Base-by-base conservation (phyloP, 495 filamentous ascomycete genomes). In the Xylaria curta region DNA sequence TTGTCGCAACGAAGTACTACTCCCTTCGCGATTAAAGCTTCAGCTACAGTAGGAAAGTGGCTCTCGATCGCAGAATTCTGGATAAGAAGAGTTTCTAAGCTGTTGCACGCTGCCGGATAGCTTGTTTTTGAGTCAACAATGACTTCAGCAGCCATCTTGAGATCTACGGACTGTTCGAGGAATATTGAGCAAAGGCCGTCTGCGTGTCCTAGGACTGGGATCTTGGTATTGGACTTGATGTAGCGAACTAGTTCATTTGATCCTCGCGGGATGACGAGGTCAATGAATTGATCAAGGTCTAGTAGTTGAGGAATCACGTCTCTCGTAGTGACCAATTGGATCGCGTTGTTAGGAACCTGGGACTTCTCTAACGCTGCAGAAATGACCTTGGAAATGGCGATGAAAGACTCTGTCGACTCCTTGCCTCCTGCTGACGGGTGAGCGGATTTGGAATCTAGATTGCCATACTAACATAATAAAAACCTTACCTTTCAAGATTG, bases 71-170 rank as follows among this genome's bases (percentile, higher is more conserved):
- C 88, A 42, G 87, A 83, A 69, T 93, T 85, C 73, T 98, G 91
- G 33, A 98, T 90, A 15, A 99, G 88, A 0, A 99, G 83, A 1
- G 94, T 95, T 80, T 99, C 96, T 40, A 97, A 81, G 33, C 90
- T 88, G 81, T 99, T 99, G 85, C 96, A 99, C 21, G 95, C 96
- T n/a, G 96, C 97, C 8, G 95, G 92, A 80, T 99, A 99, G 80
- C 90, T 89, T 8, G 91, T 92, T 81, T 99, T 99, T 26, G 95
- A 91, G 81, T 99, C 97, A 72, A 97, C 83, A 21, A 98, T 84
- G 26, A 98, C 91, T 67, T 90, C 91, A 15, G 89, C 87, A 33
- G 93, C 92, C 76, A 90, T 91, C 31, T 88, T 82, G 26, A 83
- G 81, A 73, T 95, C 90, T 33, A 93, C 95, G 58, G 95, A 92